Evolutionary conservation across 2,329 filamentous ascomycete species (phyloP).

Genomic region (Aspergillus sp.): DNA sequence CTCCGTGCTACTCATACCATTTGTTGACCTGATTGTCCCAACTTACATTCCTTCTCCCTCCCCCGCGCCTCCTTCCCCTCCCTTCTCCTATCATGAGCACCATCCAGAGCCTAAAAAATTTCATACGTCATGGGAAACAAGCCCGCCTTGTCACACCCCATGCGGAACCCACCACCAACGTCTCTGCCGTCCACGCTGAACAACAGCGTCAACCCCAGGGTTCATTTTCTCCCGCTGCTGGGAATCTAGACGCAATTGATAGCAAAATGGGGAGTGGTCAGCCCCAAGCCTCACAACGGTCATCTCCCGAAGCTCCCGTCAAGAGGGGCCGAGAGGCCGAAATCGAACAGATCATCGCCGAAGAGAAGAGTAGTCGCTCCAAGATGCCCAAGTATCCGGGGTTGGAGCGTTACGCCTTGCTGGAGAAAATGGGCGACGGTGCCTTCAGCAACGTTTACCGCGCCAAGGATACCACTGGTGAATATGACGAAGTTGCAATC

Average conservation of each 20-base stretch:
- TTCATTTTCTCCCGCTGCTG: slow-evolving; percentile 51
- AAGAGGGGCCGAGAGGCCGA: slow-evolving; percentile 57
- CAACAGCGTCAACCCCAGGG: slow-evolving; percentile 56
- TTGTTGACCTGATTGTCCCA: background rate
- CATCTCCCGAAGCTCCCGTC: slow-evolving; percentile 50
- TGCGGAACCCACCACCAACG: slow-evolving; percentile 62
- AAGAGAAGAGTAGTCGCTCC: slow-evolving; percentile 81
- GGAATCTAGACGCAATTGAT: slow-evolving; percentile 62
- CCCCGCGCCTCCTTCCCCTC: slow-evolving; percentile 4
- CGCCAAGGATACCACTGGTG: slow-evolving; percentile 71
- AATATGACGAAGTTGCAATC: slow-evolving; percentile 82
- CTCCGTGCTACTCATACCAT: background rate
- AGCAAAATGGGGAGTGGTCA: slow-evolving; percentile 64
- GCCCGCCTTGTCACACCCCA: slow-evolving; percentile 67
- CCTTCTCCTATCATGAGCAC: slow-evolving; percentile 55
- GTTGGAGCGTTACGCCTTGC: slow-evolving; percentile 77
- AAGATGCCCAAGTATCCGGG: slow-evolving; percentile 86
- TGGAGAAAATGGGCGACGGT: slow-evolving; percentile 98
- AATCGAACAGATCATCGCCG: slow-evolving; percentile 81
- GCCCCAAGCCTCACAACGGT: slow-evolving; percentile 49
- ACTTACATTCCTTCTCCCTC: slow-evolving; percentile 3
- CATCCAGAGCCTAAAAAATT: slow-evolving; percentile 97
- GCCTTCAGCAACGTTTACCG: slow-evolving; percentile 99
- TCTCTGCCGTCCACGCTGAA: slow-evolving; percentile 65
- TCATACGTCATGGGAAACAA: slow-evolving; percentile 97